Evolutionary conservation across 306 rosid genomes (phyloP).

Genomic region (Echinosophora koreensis): DNA sequence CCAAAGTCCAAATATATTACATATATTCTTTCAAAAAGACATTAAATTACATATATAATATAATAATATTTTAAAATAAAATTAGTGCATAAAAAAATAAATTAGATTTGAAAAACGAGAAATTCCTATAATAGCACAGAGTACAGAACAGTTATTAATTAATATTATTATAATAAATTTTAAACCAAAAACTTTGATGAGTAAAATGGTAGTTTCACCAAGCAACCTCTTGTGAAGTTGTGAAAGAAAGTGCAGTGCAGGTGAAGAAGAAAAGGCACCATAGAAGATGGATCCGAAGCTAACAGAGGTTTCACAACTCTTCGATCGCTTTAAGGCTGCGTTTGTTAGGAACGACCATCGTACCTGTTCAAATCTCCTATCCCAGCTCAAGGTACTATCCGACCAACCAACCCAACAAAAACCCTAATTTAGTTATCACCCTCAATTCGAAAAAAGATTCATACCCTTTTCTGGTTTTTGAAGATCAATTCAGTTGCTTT

Average conservation of each 20-base stretch:
- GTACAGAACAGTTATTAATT: no score
- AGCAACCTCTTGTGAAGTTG: not conserved
- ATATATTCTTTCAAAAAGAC: no score
- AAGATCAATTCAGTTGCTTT: constrained; percentile 16
- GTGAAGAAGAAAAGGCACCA: not conserved
- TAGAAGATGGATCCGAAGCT: constrained; percentile 78
- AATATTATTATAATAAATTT: no score
- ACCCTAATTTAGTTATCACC: constrained; percentile 51
- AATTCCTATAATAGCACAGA: no score
- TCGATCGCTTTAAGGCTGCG: constrained; percentile 88
- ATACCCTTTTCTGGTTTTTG: not conserved
- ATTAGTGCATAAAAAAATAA: no score
- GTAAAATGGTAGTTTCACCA: not conserved
- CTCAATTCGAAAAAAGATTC: not conserved
- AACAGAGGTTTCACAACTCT: constrained; percentile 74
- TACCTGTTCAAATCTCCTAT: constrained; percentile 58
- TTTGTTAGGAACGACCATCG: constrained; percentile 65
- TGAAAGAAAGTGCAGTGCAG: not conserved
- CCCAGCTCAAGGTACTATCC: constrained; percentile 77
- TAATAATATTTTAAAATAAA: no score
- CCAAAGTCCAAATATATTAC: no score
- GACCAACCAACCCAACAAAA: constrained; percentile 36
- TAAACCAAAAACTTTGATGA: no score
- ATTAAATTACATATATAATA: no score
- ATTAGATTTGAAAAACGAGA: no score